Evolutionary conservation across 2,329 filamentous ascomycete genomes (phyloP).

Genomic region (Didymella pomorum): DNA sequence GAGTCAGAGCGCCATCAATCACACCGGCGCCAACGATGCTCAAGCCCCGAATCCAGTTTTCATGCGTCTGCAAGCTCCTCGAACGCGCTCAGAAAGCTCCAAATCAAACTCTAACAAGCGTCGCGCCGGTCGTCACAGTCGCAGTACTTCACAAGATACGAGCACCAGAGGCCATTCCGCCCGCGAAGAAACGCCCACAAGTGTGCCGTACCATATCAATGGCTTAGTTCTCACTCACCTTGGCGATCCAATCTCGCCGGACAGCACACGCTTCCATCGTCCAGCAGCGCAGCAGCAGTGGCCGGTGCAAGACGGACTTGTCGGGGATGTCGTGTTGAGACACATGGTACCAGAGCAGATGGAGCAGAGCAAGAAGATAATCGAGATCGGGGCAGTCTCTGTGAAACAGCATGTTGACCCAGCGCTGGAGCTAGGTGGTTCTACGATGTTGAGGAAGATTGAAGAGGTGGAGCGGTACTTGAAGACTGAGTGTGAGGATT

Average conservation of each 20-base stretch:
- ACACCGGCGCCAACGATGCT: constrained; percentile 12
- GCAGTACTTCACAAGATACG: not conserved
- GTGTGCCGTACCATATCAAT: constrained; percentile 12
- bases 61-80: constrained; percentile 33
- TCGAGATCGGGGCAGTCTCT: constrained; percentile 44
- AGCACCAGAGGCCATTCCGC: constrained; percentile 2
- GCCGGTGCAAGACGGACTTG: not conserved
- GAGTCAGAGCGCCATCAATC: constrained; percentile 35
- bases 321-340: constrained; percentile 12
- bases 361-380: constrained; percentile 32
- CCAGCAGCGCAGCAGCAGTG: not conserved
- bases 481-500: constrained; percentile 9
- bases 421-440: not conserved
- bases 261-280: not conserved
- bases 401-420: constrained; percentile 22
- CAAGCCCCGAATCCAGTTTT: constrained; percentile 31
- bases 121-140: not conserved
- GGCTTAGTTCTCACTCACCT: constrained; percentile 25
- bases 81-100: constrained; percentile 10
- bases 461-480: constrained; percentile 32
- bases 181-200: constrained; percentile 4
- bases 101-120: constrained; percentile 8
- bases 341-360: constrained; percentile 36
- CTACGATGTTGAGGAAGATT: constrained; percentile 22
- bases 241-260: constrained; percentile 23